Base-by-base conservation (phyloP, 2,329 filamentous ascomycete species). In the Diaporthe ilicicola region DNA sequence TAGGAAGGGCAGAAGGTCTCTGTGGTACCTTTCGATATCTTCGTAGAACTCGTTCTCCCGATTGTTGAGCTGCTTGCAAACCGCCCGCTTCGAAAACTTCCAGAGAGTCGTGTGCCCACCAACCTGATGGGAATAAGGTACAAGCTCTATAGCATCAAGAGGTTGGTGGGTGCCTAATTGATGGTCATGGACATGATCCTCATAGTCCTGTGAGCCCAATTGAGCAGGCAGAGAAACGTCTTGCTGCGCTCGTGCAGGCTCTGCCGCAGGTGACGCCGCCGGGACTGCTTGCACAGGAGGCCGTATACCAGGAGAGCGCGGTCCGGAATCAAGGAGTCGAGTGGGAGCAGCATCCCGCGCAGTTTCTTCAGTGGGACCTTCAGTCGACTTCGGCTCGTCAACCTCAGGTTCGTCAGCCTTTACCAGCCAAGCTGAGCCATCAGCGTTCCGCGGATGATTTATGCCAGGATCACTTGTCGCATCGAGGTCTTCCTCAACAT, bases 1-100 rank as follows among this genome's bases (percentile, higher is more conserved):
- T 74, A 99, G 86, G 79, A 98, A 99, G 51, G 93, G 90, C 72
- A 99, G 84, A 77, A 99, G 87, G 78, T 97, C 93, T 74, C 94
- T 93, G 81, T 99, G 95, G 75, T 94, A 90, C 77, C 90, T 91
- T 84, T 99, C 96, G 77, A 98, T 94, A 68, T 92, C 96, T 82
- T 99, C 96, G 81, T 99, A 99, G 79, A 99, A 99, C 82, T 97
- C 94, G 81, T 99, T 99, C 80, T 99, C 96, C 77, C 95, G 90
- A 80, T 97, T 99, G 81, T 97, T 99, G 78, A 99, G 88, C 82
- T 98, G 94, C 82, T 99, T 99, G 86, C 96, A 99, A 13, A 99
- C 95, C 69, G 96, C 96, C 76, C 95, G 90, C 75, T 94, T 91
- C 22, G 96, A 98, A 79, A 99, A 98, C 51, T 95, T 92, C 88